Evolutionary conservation across 2,329 filamentous ascomycete species (phyloP).

Genomic region (Colletotrichum trifolii): DNA sequence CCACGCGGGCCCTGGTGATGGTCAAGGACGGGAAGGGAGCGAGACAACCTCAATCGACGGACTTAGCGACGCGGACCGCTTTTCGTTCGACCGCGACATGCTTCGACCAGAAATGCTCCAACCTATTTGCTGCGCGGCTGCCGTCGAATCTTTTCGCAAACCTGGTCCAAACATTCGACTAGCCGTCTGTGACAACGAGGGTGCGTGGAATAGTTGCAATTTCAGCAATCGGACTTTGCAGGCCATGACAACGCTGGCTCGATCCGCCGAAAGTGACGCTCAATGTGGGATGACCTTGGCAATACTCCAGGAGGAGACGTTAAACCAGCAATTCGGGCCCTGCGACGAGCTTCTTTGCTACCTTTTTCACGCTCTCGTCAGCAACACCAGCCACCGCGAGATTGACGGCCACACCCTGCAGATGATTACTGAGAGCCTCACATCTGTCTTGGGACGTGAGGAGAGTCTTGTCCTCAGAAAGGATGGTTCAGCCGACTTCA

Average conservation of each 20-base stretch:
- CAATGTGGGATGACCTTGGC: background rate
- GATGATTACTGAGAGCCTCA: too few species aligned
- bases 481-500: too few species aligned
- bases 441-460: too few species aligned
- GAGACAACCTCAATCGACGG: too few species aligned
- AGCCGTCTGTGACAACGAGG: background rate
- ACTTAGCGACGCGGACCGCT: too few species aligned
- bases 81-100: too few species aligned
- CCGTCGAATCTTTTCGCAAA: too few species aligned
- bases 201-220: background rate
- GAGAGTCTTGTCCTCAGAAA: too few species aligned
- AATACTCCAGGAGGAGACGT: background rate
- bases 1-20: background rate
- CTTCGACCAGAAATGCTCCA: too few species aligned
- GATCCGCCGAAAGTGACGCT: slow-evolving; percentile 12
- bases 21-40: background rate
- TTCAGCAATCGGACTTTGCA: background rate
- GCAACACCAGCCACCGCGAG: background rate
- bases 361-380: background rate
- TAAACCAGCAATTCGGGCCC: background rate
- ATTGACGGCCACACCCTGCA: too few species aligned
- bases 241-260: background rate
- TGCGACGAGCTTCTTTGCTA: background rate
- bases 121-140: too few species aligned
- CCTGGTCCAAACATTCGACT: background rate